phyloP scores from a whole-genome alignment of 2,329 filamentous ascomycete species.

The Arthrinium puccinioides region DNA sequence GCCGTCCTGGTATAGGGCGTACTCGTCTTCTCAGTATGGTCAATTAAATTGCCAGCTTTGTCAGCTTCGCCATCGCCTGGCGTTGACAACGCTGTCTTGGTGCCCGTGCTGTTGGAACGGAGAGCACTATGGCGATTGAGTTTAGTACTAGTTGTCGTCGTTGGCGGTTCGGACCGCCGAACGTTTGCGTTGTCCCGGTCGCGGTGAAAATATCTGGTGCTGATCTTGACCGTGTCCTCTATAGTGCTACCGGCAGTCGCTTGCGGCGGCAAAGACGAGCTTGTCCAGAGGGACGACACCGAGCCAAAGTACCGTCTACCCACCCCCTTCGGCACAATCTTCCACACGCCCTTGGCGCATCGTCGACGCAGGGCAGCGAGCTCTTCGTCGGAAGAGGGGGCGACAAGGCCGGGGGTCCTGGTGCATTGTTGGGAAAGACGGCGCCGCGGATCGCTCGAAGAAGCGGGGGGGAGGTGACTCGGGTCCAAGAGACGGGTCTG shows the following conservation, averaged over 20 bases:
- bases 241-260: conserved; percentile 35
- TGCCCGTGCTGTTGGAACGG: conserved; percentile 6
- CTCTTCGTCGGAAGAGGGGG: conserved; percentile 53
- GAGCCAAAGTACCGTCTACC: conserved; percentile 43
- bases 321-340: conserved; percentile 38
- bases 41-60: too few species aligned
- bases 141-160: conserved; percentile 11
- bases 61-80: not conserved
- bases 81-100: not conserved
- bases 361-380: conserved; percentile 55
- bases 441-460: conserved; percentile 67
- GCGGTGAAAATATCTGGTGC: too few species aligned
- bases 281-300: conserved; percentile 24
- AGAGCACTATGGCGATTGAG: conserved; percentile 11
- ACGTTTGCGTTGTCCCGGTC: conserved; percentile 6
- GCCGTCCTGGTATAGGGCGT: not conserved
- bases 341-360: conserved; percentile 55
- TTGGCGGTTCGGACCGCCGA: conserved; percentile 19
- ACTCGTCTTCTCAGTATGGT: too few species aligned
- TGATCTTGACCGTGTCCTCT: conserved; percentile 21
- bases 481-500: conserved; percentile 53
- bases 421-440: conserved; percentile 80
- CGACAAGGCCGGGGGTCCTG: conserved; percentile 56
- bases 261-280: conserved; percentile 11
- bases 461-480: conserved; percentile 55